Conservation (phyloP, 1,284 basidiomycete species). For the Ceratobasidium sp. region DNA sequence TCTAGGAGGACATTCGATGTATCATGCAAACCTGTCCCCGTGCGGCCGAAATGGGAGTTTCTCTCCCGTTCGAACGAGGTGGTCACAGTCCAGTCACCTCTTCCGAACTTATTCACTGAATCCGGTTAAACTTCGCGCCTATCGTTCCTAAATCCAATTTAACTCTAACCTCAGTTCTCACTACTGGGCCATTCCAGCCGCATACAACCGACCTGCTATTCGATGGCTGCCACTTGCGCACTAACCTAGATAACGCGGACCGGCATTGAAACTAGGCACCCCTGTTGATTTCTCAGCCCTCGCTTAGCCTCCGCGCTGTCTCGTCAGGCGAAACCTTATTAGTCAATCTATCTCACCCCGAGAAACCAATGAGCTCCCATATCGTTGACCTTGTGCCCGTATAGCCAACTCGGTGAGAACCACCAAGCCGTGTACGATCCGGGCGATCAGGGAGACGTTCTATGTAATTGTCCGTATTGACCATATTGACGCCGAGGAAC, state of each 20-base stretch:
- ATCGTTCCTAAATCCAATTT: not conserved
- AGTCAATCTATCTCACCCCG: slow-evolving; percentile 54
- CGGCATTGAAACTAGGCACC: slow-evolving; percentile 49
- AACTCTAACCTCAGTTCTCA: not conserved
- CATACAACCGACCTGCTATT: slow-evolving; percentile 54
- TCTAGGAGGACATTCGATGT: slow-evolving; percentile 43
- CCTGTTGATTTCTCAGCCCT: slow-evolving; percentile 54
- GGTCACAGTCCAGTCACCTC: slow-evolving; percentile 37
- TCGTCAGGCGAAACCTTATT: slow-evolving; percentile 54
- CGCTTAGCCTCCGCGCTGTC: slow-evolving; percentile 53
- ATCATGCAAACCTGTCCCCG: slow-evolving; percentile 29
- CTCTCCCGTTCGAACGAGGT: slow-evolving; percentile 37
- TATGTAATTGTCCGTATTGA: slow-evolving; percentile 52
- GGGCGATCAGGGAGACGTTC: slow-evolving; percentile 53
- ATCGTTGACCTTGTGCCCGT: slow-evolving; percentile 52
- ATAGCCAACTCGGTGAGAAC: slow-evolving; percentile 24
- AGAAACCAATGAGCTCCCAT: slow-evolving; percentile 53
- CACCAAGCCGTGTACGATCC: slow-evolving; percentile 54
- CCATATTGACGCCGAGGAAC: not conserved
- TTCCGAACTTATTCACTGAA: not conserved
- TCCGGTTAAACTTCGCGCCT: slow-evolving; percentile 36
- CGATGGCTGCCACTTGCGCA: slow-evolving; percentile 56
- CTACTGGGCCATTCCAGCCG: slow-evolving; percentile 28
- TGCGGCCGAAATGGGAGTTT: slow-evolving; percentile 35
- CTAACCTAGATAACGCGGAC: slow-evolving; percentile 44